Evolutionary conservation across 2,329 filamentous ascomycete genomes (phyloP), one percentile per base, ranked within the genome.

Genomic region (Sarocladiaceae sp.): DNA sequence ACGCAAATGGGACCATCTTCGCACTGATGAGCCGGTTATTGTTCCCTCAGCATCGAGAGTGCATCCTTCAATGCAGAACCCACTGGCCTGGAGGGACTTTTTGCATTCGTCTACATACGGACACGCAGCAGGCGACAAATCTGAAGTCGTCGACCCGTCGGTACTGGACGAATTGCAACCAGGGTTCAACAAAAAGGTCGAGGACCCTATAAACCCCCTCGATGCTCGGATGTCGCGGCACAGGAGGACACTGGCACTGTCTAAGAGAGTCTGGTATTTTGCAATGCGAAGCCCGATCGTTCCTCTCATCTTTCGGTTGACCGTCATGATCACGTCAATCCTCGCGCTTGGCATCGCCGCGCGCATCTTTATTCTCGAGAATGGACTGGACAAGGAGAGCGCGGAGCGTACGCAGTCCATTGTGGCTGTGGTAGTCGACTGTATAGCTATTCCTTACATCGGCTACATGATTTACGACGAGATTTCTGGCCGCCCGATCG

Each of bases 391-490:
- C 7, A 20, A 20, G 19, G 57, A 58, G 11, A 60, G 58, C 23
- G 65, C 71, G 2, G 82, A 88, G 59, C 80, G 78, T 23, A 80
- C 84, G 31, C 94, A 93, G 43, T 85, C 88, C 6, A 78, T 89
- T 47, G 89, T 97, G 68, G 91, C 91, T 23, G 83, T 97, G 44
- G 79, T 88, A 27, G 86, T 98, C 31, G 91, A 97, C 63, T 81
- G 84, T 6, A 76, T 97, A 12, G 91, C 93, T 3, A 76, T 97
- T 47, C 80, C 91, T 3, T 98, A 97, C 65, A 84, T 94, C 45
- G 69, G 86, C 40, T 97, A 95, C 66, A 93, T 97, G 68, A 94
- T 90, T 19, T 95, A 83, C 68, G 93, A 98, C 59, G 93, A 98
- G 67, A 97, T 96, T 66, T 93, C 88, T 4, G 88, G 88, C 23